Evolutionary conservation across 768 basidiomycete species (phyloP).

Genomic region (Cystobasidium onofrii): DNA sequence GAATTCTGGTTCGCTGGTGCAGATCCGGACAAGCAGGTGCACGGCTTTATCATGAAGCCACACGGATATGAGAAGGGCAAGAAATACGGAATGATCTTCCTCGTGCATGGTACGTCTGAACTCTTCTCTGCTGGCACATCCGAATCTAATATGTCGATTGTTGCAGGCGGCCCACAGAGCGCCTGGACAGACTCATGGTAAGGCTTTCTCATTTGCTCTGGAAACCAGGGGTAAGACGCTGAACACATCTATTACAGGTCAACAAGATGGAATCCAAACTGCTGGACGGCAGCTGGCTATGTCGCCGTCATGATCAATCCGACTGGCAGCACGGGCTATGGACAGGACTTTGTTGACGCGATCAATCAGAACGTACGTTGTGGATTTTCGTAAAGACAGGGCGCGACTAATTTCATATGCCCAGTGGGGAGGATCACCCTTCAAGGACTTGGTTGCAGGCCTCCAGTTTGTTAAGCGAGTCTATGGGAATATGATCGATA

Average conservation of each 20-base stretch:
- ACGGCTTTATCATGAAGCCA: constrained; percentile 78
- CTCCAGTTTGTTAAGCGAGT: constrained; percentile 42
- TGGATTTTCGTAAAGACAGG: constrained; percentile 42
- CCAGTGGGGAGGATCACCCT: constrained; percentile 47
- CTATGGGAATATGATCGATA: constrained; percentile 47
- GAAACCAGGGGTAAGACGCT: not conserved
- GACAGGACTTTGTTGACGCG: constrained; percentile 29
- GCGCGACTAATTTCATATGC: no score
- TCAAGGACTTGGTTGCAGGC: constrained; percentile 47
- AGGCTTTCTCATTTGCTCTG: not conserved
- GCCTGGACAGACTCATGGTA: constrained; percentile 88
- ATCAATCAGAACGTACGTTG: constrained; percentile 40
- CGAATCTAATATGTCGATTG: not conserved
- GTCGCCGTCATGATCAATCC: constrained; percentile 82
- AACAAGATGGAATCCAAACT: constrained; percentile 75
- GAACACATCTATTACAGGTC: no score
- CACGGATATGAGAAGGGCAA: constrained; percentile 54
- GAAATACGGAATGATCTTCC: constrained; percentile 69
- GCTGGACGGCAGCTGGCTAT: constrained; percentile 81
- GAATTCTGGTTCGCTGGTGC: constrained; percentile 88
- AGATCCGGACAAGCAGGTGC: constrained; percentile 57
- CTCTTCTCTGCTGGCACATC: not conserved
- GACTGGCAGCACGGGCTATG: constrained; percentile 65
- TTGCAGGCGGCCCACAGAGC: constrained; percentile 44
- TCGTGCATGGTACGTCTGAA: constrained; percentile 47